phyloP scores from a whole-genome alignment of 768 basidiomycete genomes.

The Tricholoma furcatifolium region DNA sequence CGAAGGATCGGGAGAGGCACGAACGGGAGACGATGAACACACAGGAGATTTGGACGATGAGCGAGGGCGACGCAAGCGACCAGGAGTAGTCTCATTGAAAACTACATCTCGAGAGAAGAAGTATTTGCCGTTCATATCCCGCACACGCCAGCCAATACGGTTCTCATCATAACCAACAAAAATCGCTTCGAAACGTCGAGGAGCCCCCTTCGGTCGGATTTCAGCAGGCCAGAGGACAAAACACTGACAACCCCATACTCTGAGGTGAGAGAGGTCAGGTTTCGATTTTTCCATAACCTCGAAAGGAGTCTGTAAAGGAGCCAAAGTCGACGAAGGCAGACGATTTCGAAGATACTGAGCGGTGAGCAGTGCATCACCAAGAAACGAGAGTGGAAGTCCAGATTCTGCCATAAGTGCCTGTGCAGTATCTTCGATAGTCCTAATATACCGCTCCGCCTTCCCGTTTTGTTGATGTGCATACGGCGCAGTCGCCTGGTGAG shows the following conservation, averaged over 20 bases:
- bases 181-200: no score
- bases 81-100: background rate
- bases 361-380: conserved; percentile 27
- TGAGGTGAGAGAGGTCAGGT: no score
- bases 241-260: background rate
- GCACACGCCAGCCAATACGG: no score
- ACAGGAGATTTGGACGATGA: no score
- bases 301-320: no score
- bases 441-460: conserved; percentile 26
- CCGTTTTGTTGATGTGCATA: no score
- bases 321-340: background rate
- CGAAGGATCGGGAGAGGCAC: no score
- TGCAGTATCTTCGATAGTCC: no score
- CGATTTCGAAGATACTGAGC: background rate
- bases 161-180: no score
- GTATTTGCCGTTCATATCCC: no score
- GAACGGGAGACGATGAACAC: no score
- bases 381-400: conserved; percentile 20
- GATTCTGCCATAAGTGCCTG: conserved; percentile 23
- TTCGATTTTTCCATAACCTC: background rate
- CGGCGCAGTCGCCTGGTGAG: background rate
- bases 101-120: background rate
- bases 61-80: no score
- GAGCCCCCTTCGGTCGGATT: background rate
- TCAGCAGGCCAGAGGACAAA: background rate